phyloP scores from a whole-genome alignment of 306 rosid genomes.

The Malus fusca region DNA sequence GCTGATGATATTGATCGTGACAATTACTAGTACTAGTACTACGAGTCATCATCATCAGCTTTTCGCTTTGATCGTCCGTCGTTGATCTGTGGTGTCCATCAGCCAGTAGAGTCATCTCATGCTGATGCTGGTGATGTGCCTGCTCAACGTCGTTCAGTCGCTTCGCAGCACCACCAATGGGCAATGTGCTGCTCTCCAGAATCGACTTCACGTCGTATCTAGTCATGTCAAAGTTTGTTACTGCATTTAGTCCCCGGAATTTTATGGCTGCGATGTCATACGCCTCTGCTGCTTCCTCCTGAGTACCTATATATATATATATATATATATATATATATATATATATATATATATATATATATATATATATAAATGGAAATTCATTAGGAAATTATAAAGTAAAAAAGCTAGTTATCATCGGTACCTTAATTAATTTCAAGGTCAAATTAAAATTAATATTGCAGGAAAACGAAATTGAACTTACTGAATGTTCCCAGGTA shows the following conservation, averaged over 20 bases:
- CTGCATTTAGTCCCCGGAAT: conserved; percentile 83
- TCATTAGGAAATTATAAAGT: no score
- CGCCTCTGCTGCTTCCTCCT: conserved; percentile 97
- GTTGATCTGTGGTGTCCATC: conserved; percentile 12
- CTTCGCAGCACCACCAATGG: conserved; percentile 76
- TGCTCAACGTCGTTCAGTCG: conserved; percentile 61
- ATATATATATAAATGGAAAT: neutral
- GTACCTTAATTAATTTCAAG: neutral
- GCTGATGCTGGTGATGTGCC: neutral
- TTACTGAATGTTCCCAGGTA: conserved; percentile 88
- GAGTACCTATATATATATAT: conserved; percentile 43
- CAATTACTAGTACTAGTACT: neutral
- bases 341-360: neutral
- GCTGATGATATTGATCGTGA: conserved; percentile 4
- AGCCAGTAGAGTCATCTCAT: conserved; percentile 25
- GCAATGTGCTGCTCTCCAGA: conserved; percentile 66
- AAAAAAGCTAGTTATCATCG: neutral
- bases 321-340: conserved; percentile 2
- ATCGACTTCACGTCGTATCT: conserved; percentile 80
- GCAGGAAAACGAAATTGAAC: conserved; percentile 6
- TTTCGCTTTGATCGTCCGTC: neutral
- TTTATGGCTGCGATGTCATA: conserved; percentile 92
- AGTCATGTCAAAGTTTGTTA: conserved; percentile 93
- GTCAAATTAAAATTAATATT: neutral
- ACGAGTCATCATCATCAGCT: neutral